phyloP scores from a whole-genome alignment of 1,139 yeast genomes.

The Kurtzmaniella quercitrusa region DNA sequence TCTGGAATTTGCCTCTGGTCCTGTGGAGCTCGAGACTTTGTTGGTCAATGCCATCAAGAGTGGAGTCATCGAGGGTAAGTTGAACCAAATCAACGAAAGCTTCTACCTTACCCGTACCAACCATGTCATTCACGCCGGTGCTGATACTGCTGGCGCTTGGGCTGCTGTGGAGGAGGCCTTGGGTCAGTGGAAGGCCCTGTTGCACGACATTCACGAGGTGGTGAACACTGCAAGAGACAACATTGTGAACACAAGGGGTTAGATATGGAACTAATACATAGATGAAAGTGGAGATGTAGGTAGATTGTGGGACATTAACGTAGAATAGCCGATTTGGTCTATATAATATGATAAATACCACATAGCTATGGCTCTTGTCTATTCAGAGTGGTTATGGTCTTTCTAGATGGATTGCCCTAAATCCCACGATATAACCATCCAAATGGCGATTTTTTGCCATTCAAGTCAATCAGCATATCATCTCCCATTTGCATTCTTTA shows the following conservation, averaged over 20 bases:
- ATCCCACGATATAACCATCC: too few relatives aligned
- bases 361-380: too few relatives aligned
- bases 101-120: constrained; percentile 42
- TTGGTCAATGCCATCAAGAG: constrained; percentile 43
- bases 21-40: constrained; percentile 37
- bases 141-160: constrained; percentile 33
- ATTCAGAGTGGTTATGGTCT: too few relatives aligned
- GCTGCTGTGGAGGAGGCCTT: constrained; percentile 32
- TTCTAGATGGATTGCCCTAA: too few relatives aligned
- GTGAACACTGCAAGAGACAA: constrained; percentile 44
- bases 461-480: too few relatives aligned
- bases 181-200: constrained; percentile 37
- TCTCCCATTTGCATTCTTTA: too few relatives aligned
- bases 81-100: constrained; percentile 42
- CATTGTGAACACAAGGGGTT: constrained; percentile 26
- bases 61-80: constrained; percentile 44
- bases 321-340: too few relatives aligned
- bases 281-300: neutral
- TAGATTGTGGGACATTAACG: too few relatives aligned
- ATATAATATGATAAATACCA: too few relatives aligned
- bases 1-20: constrained; percentile 20
- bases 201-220: constrained; percentile 39
- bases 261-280: neutral
- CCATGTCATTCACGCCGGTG: constrained; percentile 39
- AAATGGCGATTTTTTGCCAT: too few relatives aligned